Evolutionary conservation across 2,329 filamentous ascomycete species (phyloP).

Genomic region (Colletotrichum spinosum): DNA sequence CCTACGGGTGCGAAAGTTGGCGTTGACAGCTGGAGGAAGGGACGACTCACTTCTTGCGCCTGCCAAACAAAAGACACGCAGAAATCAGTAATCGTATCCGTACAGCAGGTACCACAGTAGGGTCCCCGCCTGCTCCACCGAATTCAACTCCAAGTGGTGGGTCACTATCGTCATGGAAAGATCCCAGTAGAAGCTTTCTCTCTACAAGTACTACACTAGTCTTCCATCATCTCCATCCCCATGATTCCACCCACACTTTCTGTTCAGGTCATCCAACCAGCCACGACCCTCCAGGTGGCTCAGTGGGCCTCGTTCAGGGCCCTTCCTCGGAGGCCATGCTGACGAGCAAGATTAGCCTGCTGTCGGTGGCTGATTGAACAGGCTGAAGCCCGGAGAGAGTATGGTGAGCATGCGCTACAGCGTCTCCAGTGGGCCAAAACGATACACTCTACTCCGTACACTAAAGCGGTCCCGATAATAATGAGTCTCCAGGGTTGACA

Average conservation of each 20-base stretch:
- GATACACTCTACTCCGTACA: background rate
- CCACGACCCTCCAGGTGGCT: constrained; percentile 22
- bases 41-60: no score
- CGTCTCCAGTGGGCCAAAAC: constrained; percentile 13
- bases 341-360: constrained; percentile 11
- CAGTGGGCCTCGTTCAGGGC: constrained; percentile 20
- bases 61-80: background rate
- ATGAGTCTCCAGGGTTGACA: constrained; percentile 21
- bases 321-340: constrained; percentile 22
- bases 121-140: no score
- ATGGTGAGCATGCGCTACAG: constrained; percentile 22
- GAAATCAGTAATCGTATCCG: background rate
- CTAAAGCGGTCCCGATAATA: constrained; percentile 18
- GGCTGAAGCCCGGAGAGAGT: constrained; percentile 12
- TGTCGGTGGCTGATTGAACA: background rate
- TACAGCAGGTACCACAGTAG: no score
- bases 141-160: background rate
- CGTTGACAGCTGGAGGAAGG: constrained; percentile 2
- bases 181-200: constrained; percentile 6
- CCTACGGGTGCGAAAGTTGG: background rate
- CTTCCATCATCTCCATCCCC: constrained; percentile 12
- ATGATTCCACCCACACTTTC: constrained; percentile 18
- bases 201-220: background rate
- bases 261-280: constrained; percentile 14
- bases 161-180: constrained; percentile 7